Evolutionary conservation across 148 eudicot species (phyloP), one percentile per base, ranked within the genome.

Genomic region (Rhododendron ovatum): DNA sequence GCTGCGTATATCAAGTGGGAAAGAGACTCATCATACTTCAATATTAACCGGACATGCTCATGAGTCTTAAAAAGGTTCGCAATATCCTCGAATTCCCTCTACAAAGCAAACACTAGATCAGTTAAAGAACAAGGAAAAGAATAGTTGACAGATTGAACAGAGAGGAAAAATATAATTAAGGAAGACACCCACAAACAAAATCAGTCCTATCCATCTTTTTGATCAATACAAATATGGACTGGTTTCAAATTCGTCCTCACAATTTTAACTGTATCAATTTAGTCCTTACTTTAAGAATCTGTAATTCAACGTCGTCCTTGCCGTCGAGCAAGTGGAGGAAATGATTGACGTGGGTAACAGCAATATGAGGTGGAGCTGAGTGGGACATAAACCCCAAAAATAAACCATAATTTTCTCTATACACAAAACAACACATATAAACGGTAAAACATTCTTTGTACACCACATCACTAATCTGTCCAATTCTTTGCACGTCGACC

Each of bases 1-100:
- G 99, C 98, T 12, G 96, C 98, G 88, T 92, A 97, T 59, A 97
- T 97, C 61, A 91, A 87, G 85, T 87, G 99, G 83, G 99, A 93
- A 82, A 97, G 98, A 65, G 92, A 84, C 86, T 97, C 99, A 45
- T 97, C 99, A 87, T 95, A 97, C 89, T 94, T 95, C 88, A 97
- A 87, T 87, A 95, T 82, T 86, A 97, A 85, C 73, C 96, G 94
- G 84, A 85, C 95, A 85, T 94, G 88, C 51, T 91, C 92, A 79
- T 97, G 93, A 88, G 81, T 91, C 88, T 91, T 91, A 82, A 97
- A 94, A 82, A 91, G 92, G 88, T 87, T 91, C 37, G 94, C 93
- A 88, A 96, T 94, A 79, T 91, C 98, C 87, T 95, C 99, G 83
- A 96, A 96, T 90, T 96, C 98, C 80, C 90, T 95, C 98, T 96